These are phyloP conservation scores for Metschnikowia drakensbergensis DNA, from an alignment of 805 yeast genomes.

Conservation along the genomic window DNA sequence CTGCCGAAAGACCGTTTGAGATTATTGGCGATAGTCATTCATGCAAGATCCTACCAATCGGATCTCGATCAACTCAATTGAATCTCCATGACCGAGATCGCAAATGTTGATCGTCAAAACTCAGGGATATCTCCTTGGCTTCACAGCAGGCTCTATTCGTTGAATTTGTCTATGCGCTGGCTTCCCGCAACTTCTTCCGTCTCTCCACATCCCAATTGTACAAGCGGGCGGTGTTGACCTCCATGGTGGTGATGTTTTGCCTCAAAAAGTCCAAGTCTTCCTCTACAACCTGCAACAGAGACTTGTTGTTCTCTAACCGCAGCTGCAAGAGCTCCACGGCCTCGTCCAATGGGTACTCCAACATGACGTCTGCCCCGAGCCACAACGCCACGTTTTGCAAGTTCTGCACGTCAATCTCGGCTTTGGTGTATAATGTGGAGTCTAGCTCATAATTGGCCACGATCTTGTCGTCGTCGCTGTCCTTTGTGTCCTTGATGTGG, in stretches of 20 bases:
- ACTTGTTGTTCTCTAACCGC: slow-evolving; percentile 60
- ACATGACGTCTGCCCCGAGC: slow-evolving; percentile 98
- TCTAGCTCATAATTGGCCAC: slow-evolving; percentile 86
- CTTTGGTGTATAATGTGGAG: slow-evolving; percentile 87
- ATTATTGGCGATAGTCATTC: no score
- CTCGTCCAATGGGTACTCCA: slow-evolving; percentile 88
- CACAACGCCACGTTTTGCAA: slow-evolving; percentile 69
- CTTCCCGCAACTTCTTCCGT: slow-evolving; percentile 46
- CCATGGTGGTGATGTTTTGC: slow-evolving; percentile 94
- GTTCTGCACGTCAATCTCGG: slow-evolving; percentile 59
- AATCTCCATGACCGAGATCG: no score
- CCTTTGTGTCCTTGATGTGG: slow-evolving; percentile 50
- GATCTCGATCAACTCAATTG: no score
- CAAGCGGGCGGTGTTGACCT: slow-evolving; percentile 91
- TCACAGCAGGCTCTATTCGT: slow-evolving; percentile 8
- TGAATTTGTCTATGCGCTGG: slow-evolving; percentile 23
- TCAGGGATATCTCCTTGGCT: no score
- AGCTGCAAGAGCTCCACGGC: slow-evolving; percentile 67
- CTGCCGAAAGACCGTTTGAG: no score
- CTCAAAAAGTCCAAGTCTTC: slow-evolving; percentile 83
- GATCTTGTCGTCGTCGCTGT: slow-evolving; percentile 31
- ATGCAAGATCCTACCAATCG: no score
- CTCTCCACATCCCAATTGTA: slow-evolving; percentile 86
- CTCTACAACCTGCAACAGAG: slow-evolving; percentile 57
- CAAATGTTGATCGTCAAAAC: no score